These are phyloP conservation scores for Protea cynaroides DNA, from an alignment of 164 flowering plant genomes.

Conservation along the genomic window DNA sequence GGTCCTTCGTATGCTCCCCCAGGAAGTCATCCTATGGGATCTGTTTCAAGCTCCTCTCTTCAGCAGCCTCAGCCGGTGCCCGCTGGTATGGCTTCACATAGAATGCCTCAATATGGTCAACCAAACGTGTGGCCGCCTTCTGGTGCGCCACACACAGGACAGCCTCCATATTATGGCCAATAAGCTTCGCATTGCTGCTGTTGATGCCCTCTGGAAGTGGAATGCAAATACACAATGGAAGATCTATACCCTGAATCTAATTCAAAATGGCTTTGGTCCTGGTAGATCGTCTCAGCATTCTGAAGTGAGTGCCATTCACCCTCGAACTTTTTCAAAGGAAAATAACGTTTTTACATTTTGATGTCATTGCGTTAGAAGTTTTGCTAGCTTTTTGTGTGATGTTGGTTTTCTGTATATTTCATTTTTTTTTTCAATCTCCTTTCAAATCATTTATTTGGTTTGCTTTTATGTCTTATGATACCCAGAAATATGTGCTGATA, in stretches of 20 bases:
- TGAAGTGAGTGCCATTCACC: too few species aligned
- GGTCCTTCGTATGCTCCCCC: constrained; percentile 24
- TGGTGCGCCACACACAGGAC: constrained; percentile 30
- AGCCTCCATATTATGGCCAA: constrained; percentile 31
- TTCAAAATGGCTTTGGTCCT: neutral
- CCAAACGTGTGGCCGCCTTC: constrained; percentile 32
- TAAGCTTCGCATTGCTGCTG: neutral
- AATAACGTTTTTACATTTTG: too few species aligned
- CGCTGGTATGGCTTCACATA: constrained; percentile 9
- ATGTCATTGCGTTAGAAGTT: too few species aligned
- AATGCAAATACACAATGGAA: neutral
- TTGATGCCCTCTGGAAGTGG: neutral
- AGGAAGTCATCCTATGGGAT: constrained; percentile 17
- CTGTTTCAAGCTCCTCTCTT: constrained; percentile 20
- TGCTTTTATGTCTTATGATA: too few species aligned
- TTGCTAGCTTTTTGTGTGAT: too few species aligned
- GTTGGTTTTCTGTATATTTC: too few species aligned
- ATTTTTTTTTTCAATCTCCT: too few species aligned
- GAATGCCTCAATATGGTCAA: constrained; percentile 22
- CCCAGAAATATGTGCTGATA: too few species aligned
- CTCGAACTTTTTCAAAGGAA: too few species aligned
- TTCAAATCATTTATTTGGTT: too few species aligned
- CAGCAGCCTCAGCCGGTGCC: constrained; percentile 11
- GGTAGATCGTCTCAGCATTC: too few species aligned
- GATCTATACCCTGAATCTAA: neutral